Percentiles rank a stretch among this genome's conserved stretches.
These are phyloP conservation scores for Populus ilicifolia DNA, from an alignment of 345 rosid species.

Conservation along the genomic window DNA sequence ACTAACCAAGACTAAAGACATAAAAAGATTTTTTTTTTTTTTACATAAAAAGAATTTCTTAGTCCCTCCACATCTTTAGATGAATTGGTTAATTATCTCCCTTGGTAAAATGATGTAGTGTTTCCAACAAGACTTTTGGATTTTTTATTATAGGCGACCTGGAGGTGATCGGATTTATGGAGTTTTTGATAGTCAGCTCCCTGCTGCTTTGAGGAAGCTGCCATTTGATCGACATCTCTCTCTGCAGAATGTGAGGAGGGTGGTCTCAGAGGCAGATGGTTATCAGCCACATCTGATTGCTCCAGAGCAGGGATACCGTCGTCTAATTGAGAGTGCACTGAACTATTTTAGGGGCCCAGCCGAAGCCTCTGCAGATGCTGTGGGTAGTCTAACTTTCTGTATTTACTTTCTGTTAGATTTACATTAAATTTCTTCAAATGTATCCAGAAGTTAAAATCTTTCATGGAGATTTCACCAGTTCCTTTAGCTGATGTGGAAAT, in stretches of 20 bases:
- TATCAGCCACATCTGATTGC: conserved; percentile 44
- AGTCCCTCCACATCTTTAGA: background rate
- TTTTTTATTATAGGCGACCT: conserved; percentile 25
- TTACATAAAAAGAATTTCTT: background rate
- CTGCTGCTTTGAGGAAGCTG: conserved; percentile 43
- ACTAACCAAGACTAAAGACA: background rate
- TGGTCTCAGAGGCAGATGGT: conserved; percentile 41
- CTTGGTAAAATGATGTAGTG: background rate
- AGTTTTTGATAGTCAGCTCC: conserved; percentile 43
- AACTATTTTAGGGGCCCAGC: conserved; percentile 36
- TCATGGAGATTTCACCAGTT: background rate
- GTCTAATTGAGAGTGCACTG: conserved; percentile 32
- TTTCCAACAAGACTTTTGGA: background rate
- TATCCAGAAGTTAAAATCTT: background rate
- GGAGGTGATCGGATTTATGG: conserved; percentile 44
- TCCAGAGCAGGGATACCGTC: conserved; percentile 43
- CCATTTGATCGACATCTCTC: conserved; percentile 42
- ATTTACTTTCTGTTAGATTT: background rate
- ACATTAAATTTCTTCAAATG: background rate
- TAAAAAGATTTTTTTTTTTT: background rate
- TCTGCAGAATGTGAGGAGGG: conserved; percentile 34
- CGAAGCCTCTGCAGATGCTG: conserved; percentile 43
- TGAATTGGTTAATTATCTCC: background rate
- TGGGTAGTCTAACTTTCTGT: conserved; percentile 1
- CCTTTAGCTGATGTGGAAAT: background rate